Conservation (phyloP, 495 filamentous ascomycete species). For the Neohortaea acidophila region DNA sequence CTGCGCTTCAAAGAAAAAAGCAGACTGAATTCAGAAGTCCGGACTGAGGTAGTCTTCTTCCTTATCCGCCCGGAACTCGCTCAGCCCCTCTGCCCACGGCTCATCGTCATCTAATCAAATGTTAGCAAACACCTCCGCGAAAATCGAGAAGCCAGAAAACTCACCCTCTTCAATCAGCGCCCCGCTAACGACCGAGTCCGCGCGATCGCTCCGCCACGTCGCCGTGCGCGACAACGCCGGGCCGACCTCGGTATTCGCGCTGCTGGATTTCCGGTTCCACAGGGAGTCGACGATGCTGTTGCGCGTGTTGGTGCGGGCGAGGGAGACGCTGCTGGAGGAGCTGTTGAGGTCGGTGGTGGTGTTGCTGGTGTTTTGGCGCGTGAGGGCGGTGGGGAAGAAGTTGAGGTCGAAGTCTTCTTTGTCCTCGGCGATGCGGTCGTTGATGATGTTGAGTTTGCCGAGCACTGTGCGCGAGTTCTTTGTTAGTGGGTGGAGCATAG, state of each 20-base stretch:
- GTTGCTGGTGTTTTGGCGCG: not conserved
- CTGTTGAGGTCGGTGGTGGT: not conserved
- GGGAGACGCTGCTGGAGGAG: not conserved
- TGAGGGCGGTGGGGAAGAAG: slow-evolving; percentile 5
- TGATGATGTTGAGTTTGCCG: slow-evolving; percentile 11
- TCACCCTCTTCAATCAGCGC: slow-evolving; percentile 1
- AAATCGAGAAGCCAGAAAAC: not conserved
- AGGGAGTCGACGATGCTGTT: slow-evolving; percentile 6
- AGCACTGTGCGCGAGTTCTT: slow-evolving; percentile 1
- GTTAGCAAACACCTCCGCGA: not conserved
- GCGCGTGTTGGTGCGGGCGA: slow-evolving; percentile 5
- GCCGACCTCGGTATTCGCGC: not conserved
- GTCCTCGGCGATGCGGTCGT: slow-evolving; percentile 11
- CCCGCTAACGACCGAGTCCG: slow-evolving; percentile 9
- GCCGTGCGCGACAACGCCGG: not conserved
- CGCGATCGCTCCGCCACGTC: slow-evolving; percentile 4
- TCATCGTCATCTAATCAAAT: not conserved
- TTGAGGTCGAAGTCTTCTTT: slow-evolving; percentile 17
- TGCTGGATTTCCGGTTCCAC: slow-evolving; percentile 7
- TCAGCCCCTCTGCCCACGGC: slow-evolving; percentile 11
- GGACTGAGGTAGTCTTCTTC: slow-evolving; percentile 9
- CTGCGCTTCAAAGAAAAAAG: too few species aligned
- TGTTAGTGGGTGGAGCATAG: not conserved
- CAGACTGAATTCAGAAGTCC: slow-evolving; percentile 7
- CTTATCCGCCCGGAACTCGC: slow-evolving; percentile 5